These are phyloP conservation scores for Fusarium dimerum DNA, from an alignment of 2,329 filamentous ascomycete species.

Conservation along the genomic window DNA sequence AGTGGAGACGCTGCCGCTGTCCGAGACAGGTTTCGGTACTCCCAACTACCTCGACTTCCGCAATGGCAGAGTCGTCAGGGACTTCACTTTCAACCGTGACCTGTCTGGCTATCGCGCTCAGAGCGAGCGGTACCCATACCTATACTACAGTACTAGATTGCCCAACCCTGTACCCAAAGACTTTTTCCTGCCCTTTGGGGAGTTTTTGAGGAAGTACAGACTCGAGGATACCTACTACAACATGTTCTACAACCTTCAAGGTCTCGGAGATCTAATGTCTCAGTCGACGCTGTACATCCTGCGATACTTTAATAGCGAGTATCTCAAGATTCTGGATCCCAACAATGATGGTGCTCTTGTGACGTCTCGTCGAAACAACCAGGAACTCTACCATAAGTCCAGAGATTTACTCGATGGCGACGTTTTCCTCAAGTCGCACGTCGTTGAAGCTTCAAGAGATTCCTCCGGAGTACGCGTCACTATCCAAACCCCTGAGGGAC, in stretches of 20 bases:
- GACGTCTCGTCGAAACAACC: conserved; percentile 14
- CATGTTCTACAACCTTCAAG: conserved; percentile 19
- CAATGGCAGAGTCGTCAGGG: conserved; percentile 7
- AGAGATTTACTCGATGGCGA: conserved; percentile 9
- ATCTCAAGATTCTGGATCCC: conserved; percentile 10
- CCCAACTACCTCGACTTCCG: conserved; percentile 18
- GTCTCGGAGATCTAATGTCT: conserved; percentile 16
- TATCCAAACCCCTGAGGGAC: conserved; percentile 6
- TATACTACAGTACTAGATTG: conserved; percentile 19
- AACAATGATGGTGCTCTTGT: conserved; percentile 15
- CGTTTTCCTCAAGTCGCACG: conserved; percentile 12
- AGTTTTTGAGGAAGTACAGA: conserved; percentile 15
- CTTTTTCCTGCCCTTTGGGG: conserved; percentile 13
- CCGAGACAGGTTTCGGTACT: conserved; percentile 13
- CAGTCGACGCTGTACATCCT: conserved; percentile 17
- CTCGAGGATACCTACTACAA: conserved; percentile 13
- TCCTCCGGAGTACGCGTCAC: conserved; percentile 7
- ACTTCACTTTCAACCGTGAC: conserved; percentile 9
- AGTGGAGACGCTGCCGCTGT: conserved; percentile 5
- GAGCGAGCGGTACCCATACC: conserved; percentile 13
- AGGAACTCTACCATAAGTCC: conserved; percentile 15
- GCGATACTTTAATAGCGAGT: conserved; percentile 16
- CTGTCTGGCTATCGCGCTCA: conserved; percentile 9
- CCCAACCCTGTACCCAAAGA: conserved; percentile 16
- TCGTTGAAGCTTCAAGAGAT: conserved; percentile 6